phyloP scores from a whole-genome alignment of 2,329 filamentous ascomycete genomes.

The Aspergillus carbonarius region DNA sequence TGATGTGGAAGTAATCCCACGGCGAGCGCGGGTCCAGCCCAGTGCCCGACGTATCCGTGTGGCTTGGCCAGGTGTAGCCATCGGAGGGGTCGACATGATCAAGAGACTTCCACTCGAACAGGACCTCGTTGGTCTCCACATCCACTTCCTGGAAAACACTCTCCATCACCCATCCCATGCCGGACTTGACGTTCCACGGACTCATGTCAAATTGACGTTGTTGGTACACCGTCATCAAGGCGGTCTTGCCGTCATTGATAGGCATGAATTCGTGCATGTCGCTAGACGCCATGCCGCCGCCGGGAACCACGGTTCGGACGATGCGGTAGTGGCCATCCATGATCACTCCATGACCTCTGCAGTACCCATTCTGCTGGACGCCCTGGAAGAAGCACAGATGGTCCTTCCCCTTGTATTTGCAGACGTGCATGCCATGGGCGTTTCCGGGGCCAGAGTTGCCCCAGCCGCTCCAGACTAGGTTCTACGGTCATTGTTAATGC shows the following conservation, averaged over 20 bases:
- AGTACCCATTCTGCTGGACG: conserved; percentile 53
- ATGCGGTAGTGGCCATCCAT: conserved; percentile 52
- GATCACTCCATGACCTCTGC: conserved; percentile 53
- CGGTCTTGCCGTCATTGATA: conserved; percentile 45
- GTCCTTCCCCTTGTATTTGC: conserved; percentile 48
- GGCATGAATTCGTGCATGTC: conserved; percentile 56
- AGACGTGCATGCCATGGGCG: conserved; percentile 50
- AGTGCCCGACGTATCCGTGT: conserved; percentile 49
- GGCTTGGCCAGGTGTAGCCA: conserved; percentile 48
- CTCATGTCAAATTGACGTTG: conserved; percentile 50
- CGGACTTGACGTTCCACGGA: conserved; percentile 41
- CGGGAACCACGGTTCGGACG: conserved; percentile 47
- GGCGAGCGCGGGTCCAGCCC: conserved; percentile 47
- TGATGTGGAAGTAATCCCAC: conserved; percentile 49
- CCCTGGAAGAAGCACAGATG: conserved; percentile 57
- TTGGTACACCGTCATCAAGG: conserved; percentile 44
- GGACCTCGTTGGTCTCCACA: conserved; percentile 47
- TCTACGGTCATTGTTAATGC: conserved; percentile 25
- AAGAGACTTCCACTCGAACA: conserved; percentile 53
- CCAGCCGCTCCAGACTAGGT: conserved; percentile 53
- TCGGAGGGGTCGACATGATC: conserved; percentile 51
- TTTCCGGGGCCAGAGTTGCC: conserved; percentile 51
- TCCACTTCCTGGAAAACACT: conserved; percentile 56
- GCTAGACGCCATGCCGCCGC: conserved; percentile 42
- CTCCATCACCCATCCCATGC: conserved; percentile 54